These are phyloP conservation scores for Diaporthe ampelina DNA, from an alignment of 2,329 filamentous ascomycete genomes.

Conservation along the genomic window DNA sequence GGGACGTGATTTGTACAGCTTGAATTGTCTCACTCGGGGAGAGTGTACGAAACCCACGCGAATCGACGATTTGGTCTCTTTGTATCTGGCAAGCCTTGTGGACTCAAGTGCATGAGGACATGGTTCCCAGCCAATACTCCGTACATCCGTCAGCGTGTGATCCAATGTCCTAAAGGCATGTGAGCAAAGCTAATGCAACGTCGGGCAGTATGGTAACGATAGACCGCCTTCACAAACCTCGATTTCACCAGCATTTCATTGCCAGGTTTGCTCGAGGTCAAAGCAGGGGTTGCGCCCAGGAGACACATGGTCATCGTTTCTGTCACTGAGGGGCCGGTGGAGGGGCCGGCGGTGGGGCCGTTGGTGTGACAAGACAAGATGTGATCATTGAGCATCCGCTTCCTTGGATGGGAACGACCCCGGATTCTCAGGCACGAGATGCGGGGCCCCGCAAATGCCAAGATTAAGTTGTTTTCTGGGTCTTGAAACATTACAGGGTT, in stretches of 20 bases:
- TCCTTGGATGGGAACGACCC: background rate
- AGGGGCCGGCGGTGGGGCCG: background rate
- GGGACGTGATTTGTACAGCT: no score
- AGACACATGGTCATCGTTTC: background rate
- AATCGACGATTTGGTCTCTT: no score
- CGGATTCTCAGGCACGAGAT: background rate
- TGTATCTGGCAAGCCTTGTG: no score
- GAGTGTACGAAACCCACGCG: no score
- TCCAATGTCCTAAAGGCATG: background rate
- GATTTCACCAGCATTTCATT: background rate
- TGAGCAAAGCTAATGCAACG: background rate
- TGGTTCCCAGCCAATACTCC: no score
- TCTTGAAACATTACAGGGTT: background rate
- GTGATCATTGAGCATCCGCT: background rate
- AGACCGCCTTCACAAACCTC: background rate
- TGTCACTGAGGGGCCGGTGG: background rate
- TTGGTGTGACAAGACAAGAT: background rate
- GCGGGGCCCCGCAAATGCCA: constrained; percentile 9
- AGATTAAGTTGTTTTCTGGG: background rate
- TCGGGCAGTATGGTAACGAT: background rate
- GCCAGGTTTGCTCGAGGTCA: background rate
- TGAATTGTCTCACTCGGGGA: no score
- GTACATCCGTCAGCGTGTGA: no score
- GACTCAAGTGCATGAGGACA: no score
- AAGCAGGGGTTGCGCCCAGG: background rate